Base-by-base conservation (phyloP, 2,329 filamentous ascomycete genomes). In the Fusarium duplospermum region DNA sequence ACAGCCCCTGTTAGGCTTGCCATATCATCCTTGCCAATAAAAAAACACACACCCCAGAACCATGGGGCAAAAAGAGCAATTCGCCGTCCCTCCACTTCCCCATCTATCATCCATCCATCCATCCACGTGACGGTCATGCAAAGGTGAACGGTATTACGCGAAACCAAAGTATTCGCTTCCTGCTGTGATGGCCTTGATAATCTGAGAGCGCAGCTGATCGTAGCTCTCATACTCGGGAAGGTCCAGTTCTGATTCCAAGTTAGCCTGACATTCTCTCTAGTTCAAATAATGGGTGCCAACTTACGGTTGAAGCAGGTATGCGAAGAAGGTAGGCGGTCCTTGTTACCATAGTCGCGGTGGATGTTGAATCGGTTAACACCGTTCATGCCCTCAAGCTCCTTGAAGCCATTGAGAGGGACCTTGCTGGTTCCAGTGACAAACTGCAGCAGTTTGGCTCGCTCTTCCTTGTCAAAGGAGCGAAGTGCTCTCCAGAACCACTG, bases 401-500 rank as follows among this genome's bases (percentile, higher is more conserved):
- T 98, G 89, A 99, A 99, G 14, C 96, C 96, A 78, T 99, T 99
- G 59, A 99, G 91, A 42, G 96, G 96, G 56, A 99, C 97, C 85
- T 99, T 99, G 83, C 94, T 97, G 20, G 97, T 99, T 82, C 96
- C 96, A 2, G 97, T 99, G 76, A 99, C 96, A 82, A 99, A 99
- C 81, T 99, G 96, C 52, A 99, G 89, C 72, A 99, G 87, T 84
- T 99, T 99, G 78, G 96, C 96, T 70, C 94, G 94, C 85, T 99
- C 97, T 86, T 99, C 97, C 86, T 98, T 98, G 86, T 98, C 97
- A 80, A 98, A 99, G 6, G 95, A 98, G 78, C 96, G 92, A 50
- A 99, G 91, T 29, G 96, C 96, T 79, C 97, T 93, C 96, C 96
- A 99, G 90, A 99, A 99, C 96, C 96, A 99, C 82, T 98, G 95